phyloP scores from a whole-genome alignment of 768 basidiomycete species.

The Suillus lakei region DNA sequence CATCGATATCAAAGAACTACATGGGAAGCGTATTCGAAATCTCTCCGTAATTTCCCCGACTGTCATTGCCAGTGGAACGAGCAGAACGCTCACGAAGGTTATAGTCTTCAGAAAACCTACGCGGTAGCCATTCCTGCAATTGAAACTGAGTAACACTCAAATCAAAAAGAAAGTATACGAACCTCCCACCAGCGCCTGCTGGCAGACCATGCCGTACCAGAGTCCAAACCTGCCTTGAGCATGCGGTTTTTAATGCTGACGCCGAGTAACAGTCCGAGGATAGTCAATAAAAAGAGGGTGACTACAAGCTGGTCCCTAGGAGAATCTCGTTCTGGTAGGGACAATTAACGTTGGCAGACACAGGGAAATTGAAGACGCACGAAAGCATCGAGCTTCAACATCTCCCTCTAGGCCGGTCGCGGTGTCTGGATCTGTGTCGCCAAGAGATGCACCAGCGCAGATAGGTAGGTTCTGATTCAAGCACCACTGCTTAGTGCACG shows the following conservation, averaged over 20 bases:
- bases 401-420: constrained; percentile 95
- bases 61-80: constrained; percentile 32
- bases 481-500: constrained; percentile 96
- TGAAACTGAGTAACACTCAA: constrained; percentile 18
- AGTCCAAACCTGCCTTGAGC: constrained; percentile 74
- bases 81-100: constrained; percentile 43
- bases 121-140: constrained; percentile 45
- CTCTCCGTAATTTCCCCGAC: constrained; percentile 50
- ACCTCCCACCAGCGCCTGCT: constrained; percentile 88
- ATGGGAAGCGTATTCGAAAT: constrained; percentile 38
- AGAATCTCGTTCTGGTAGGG: constrained; percentile 81
- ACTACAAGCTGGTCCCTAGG: constrained; percentile 95
- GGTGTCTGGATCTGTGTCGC: constrained; percentile 89
- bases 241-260: constrained; percentile 86
- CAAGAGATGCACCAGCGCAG: constrained; percentile 79
- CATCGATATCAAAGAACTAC: constrained; percentile 15
- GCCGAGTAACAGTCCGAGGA: constrained; percentile 83
- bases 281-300: constrained; percentile 85
- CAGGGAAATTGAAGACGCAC: constrained; percentile 56
- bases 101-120: constrained; percentile 57
- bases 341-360: constrained; percentile 21
- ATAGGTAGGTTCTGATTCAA: constrained; percentile 88
- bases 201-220: constrained; percentile 64
- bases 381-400: constrained; percentile 94
- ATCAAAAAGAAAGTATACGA: constrained; percentile 30